Base-by-base conservation (phyloP, 2,329 filamentous ascomycete genomes). In the Orbilia brochopaga region DNA sequence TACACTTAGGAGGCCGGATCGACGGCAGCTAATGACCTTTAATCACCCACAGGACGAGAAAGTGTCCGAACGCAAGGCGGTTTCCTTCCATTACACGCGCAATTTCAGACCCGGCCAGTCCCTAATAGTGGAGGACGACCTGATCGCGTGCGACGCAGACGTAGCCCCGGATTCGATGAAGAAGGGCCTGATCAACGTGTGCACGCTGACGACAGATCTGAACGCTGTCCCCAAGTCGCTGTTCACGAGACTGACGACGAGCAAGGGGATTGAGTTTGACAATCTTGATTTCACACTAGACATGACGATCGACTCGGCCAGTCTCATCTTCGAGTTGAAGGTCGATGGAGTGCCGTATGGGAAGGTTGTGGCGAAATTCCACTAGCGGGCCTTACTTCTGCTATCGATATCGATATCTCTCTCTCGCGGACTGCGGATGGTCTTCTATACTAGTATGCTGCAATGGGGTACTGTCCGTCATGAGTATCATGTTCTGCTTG, bases 21-120 rank as follows among this genome's bases (percentile, higher is more conserved):
- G 23, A n/a, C 35, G 23, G 7, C 55, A 48, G 58, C 42, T 40
- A 24, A 44, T 27, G 13, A 7, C 13, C 13, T 6, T 7, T 13
- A 42, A 42, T 15, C n/a, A 15, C 3, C 13, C 13, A 74, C 35
- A 90, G 87, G 89, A 88, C 66, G 89, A 91, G 75, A 85, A 89
- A 40, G 85, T 92, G 40, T 91, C 88, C 6, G 87, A 90, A n/a
- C 81, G 86, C 0, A 83, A 85, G 0, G 90, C 90, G 0, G 88
- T 92, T 67, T 89, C 88, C 1, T 92, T 93, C 80, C 90, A 92
- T 81, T 93, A 92, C 80, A 92, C 90, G 1, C 87, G 90, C 73
- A 93, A 92, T 79, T 93, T 93, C 80, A 86, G 89, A 0, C 89
- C 89, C 0, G 88, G 88, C 0, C 90, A 92, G 79, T 90, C 88